These are phyloP conservation scores for Paecilomyces niveus DNA, from an alignment of 2,329 filamentous ascomycete species.

Conservation along the genomic window DNA sequence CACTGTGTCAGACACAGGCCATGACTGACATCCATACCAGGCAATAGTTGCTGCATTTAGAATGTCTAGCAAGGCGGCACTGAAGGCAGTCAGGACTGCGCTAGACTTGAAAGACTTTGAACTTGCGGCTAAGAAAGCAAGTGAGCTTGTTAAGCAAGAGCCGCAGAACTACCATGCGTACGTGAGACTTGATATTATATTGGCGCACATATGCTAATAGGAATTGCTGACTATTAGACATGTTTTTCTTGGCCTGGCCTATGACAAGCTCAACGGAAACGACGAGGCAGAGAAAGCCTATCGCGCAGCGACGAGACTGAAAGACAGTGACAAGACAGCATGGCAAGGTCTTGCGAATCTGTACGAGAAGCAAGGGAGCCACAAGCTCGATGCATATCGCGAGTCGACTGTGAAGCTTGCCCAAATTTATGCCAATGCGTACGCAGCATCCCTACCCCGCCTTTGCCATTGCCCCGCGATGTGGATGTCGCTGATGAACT, in stretches of 20 bases:
- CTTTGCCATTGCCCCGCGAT: background rate
- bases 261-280: constrained; percentile 65
- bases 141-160: constrained; percentile 63
- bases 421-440: constrained; percentile 61
- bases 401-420: constrained; percentile 66
- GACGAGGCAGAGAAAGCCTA: constrained; percentile 74
- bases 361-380: constrained; percentile 68
- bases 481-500: constrained; percentile 8
- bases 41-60: constrained; percentile 55
- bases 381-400: constrained; percentile 67
- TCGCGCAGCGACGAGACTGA: constrained; percentile 61
- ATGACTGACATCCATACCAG: constrained; percentile 61
- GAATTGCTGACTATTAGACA: constrained; percentile 43
- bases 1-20: constrained; percentile 1
- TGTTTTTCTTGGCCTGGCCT: constrained; percentile 79
- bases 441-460: constrained; percentile 25
- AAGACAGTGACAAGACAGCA: constrained; percentile 69
- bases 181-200: constrained; percentile 18
- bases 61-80: constrained; percentile 56
- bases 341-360: constrained; percentile 86
- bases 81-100: constrained; percentile 75
- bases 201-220: constrained; percentile 7
- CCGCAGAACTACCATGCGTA: constrained; percentile 75
- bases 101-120: constrained; percentile 74
- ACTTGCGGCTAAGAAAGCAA: constrained; percentile 63